Evolutionary conservation across 208 protist species (phyloP).

Genomic region (Trypanosoma theileri): DNA sequence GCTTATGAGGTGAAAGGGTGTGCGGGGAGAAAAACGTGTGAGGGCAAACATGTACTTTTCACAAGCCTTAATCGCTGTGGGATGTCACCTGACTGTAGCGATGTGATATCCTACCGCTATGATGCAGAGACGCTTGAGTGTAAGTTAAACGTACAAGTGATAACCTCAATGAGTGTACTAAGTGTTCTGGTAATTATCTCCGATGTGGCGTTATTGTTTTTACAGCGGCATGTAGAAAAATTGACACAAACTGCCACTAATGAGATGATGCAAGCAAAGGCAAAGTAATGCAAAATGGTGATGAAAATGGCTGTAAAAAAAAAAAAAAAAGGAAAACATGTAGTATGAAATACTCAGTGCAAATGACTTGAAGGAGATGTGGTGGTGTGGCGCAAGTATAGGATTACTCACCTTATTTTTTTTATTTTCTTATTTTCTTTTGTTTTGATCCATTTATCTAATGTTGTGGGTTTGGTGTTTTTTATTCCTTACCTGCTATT

Average conservation of each 20-base stretch:
- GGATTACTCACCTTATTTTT: constrained; percentile 5
- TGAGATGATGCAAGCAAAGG: constrained; percentile 38
- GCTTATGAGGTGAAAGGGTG: background rate
- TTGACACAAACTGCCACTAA: constrained; percentile 36
- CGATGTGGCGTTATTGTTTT: constrained; percentile 42
- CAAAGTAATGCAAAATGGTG: constrained; percentile 13
- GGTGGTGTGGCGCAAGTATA: background rate
- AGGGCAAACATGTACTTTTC: constrained; percentile 32
- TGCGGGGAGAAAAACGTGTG: constrained; percentile 27
- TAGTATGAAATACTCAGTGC: background rate
- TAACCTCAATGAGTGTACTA: constrained; percentile 33
- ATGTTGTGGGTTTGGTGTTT: too few species aligned
- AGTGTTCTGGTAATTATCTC: constrained; percentile 27
- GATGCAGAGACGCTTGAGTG: constrained; percentile 45
- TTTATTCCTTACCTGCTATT: too few species aligned
- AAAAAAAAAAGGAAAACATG: too few species aligned
- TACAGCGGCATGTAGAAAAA: constrained; percentile 33
- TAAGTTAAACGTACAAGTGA: constrained; percentile 19
- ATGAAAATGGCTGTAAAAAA: background rate
- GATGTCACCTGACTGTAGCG: constrained; percentile 27
- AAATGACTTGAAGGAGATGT: background rate
- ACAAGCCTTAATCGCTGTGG: constrained; percentile 54
- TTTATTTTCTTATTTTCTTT: constrained; percentile 5
- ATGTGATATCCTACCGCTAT: constrained; percentile 41
- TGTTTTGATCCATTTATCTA: background rate